A percentile compares a stretch with the other conserved stretches of the same genome.
These are phyloP conservation scores for Xylariaceae sp. DNA, from an alignment of 2,329 filamentous ascomycete species.

Conservation along the genomic window DNA sequence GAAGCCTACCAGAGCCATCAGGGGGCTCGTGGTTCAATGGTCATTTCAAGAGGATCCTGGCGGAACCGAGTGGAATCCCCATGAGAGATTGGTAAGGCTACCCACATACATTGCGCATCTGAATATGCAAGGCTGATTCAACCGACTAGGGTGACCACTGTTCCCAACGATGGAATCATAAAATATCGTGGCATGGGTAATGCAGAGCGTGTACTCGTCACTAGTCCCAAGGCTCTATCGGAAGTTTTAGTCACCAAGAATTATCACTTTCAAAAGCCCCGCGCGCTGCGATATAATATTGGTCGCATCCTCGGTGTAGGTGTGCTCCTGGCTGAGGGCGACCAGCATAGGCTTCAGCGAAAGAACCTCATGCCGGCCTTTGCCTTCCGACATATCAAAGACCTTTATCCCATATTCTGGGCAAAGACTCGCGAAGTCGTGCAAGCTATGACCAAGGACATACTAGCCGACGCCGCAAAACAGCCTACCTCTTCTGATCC, in stretches of 20 bases:
- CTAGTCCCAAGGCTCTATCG: slow-evolving; percentile 68
- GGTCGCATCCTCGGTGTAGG: slow-evolving; percentile 72
- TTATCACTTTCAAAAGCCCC: slow-evolving; percentile 74
- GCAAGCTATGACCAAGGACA: slow-evolving; percentile 61
- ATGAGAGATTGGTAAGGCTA: slow-evolving; percentile 55
- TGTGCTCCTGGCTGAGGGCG: slow-evolving; percentile 84
- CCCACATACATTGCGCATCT: background rate
- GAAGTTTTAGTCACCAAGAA: slow-evolving; percentile 73
- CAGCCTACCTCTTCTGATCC: slow-evolving; percentile 26
- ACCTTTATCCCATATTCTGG: slow-evolving; percentile 87
- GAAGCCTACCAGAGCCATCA: slow-evolving; percentile 53
- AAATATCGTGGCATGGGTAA: slow-evolving; percentile 61
- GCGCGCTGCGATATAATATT: slow-evolving; percentile 59
- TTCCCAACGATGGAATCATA: slow-evolving; percentile 73
- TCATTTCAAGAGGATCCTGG: slow-evolving; percentile 52
- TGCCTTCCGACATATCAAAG: slow-evolving; percentile 83
- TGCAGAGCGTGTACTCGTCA: slow-evolving; percentile 49
- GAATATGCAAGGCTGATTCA: slow-evolving; percentile 24
- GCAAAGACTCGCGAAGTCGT: slow-evolving; percentile 73
- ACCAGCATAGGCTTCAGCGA: slow-evolving; percentile 83
- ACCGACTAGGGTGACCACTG: slow-evolving; percentile 58
- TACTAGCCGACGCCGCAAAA: slow-evolving; percentile 47
- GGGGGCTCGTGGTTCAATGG: slow-evolving; percentile 55
- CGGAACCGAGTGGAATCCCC: slow-evolving; percentile 51
- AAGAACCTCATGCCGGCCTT: slow-evolving; percentile 84